Evolutionary conservation across 2,329 filamentous ascomycete genomes (phyloP), one percentile per base, ranked within the genome.

Genomic region (Neoscytalidium dimidiatum): DNA sequence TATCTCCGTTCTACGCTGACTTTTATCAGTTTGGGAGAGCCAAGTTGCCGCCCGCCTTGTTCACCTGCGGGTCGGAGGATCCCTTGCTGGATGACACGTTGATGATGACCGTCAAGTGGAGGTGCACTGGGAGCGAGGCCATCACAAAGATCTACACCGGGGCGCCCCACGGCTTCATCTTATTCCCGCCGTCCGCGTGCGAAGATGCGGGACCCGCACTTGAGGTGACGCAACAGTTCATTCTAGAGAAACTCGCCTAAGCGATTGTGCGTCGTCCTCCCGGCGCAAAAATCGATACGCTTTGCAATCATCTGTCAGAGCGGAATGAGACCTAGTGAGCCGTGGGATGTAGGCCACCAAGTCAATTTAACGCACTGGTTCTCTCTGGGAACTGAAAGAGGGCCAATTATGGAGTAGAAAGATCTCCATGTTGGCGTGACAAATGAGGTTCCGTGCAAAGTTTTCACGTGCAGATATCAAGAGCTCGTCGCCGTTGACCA

Each of bases 51-150:
- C 80, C 81, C 0, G 84, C 84, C 2, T 69, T 88, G 21, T 87
- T 87, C 67, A 78, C 81, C 0, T 83, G 81, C 65, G 85, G 85
- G 0, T 86, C 84, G 4, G 79, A 83, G 65, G 85, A 88, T 72
- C 78, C 79, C 5, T 68, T 87, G 66, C 69, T 87, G 0, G 82
- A 85, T 68, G 83, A 85, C 68, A 83, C 78, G 17, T 71, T 85
- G 23, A 71, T 84, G 52, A 86, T 88, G 85, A 77, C 78, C 3
- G 74, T 78, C 1, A 86, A 85, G 73, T 87, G 85, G 85, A 70
- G 73, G 69, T 82, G 83, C 72, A 78, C 75, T 67, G 84, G 84
- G 2, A 80, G 78, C 4, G 82, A 85, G 71, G 77, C 79, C 0
- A 74, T 85, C 2, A 73, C 85, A 2, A 87, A 83, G 73, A 75